Base-by-base conservation (phyloP, 441 rosid genomes). In the Omphalea diandra region DNA sequence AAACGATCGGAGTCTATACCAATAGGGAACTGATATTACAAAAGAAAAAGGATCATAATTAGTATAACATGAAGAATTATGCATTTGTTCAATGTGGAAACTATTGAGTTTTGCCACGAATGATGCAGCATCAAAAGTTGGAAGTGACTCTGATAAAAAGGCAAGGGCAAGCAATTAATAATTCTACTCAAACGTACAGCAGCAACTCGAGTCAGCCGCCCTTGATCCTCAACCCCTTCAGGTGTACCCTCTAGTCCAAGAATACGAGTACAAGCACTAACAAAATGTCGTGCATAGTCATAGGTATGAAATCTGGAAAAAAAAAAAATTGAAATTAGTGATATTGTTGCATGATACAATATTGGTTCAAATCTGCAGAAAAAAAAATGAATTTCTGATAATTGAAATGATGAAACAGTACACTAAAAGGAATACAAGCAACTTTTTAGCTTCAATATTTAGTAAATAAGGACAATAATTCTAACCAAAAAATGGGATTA, bases 171-270 rank as follows among this genome's bases (percentile, higher is more conserved):
- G 67, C 60, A 69, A 75, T 72, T 46, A 77, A 77, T 38, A 69
- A 64, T 55, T 67, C 40, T 73, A 67, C 22, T 68, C 26, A 69
- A 70, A 77, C 88, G 79, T 89, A 96, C 99, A 60, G 97, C 99
- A 79, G 99, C 97, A 66, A 96, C 99, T 75, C 98, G 85, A 69
- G 99, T 96, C 77, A 93, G 85, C 84, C 72, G 88, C 64, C 97
- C 99, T 83, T 96, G 98, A 85, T 91, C 91, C 74, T 93, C 99
- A 66, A 96, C 99, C 70, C 99, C 99, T 74, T 96, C 98, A 63
- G 98, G 99, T 64, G 99, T 96, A 70, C 98, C 99, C 80, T 96
- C 99, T 63, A 91, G 88, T 73, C 97, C 99, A 84, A 96, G 97
- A 72, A 96, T 96, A 73, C 99, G 96, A 68, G 99, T 91, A 72